Evolutionary conservation across 148 eudicot genomes (phyloP).

Genomic region (Nepenthes mirabilis): DNA sequence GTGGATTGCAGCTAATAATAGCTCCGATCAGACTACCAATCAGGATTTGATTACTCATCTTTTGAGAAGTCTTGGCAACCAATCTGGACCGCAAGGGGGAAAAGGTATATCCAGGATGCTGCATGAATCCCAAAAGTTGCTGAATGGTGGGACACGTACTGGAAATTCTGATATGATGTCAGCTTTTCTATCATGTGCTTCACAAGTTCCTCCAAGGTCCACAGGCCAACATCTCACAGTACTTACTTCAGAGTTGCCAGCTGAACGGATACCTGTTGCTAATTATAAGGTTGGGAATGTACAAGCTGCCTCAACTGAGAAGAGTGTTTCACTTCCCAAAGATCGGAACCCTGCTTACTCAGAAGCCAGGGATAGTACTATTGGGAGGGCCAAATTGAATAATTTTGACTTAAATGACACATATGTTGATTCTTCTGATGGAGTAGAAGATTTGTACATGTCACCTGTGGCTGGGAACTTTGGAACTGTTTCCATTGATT

Average conservation of each 20-base stretch:
- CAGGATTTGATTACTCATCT: constrained; percentile 54
- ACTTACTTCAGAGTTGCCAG: constrained; percentile 15
- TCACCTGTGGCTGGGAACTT: constrained; percentile 17
- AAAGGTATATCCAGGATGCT: constrained; percentile 24
- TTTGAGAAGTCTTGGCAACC: constrained; percentile 49
- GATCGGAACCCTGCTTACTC: constrained; percentile 26
- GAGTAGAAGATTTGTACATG: constrained; percentile 28
- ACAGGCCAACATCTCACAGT: constrained; percentile 8
- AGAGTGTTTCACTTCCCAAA: constrained; percentile 18
- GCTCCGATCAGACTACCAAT: constrained; percentile 37
- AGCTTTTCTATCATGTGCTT: constrained; percentile 8
- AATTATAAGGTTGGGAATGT: constrained; percentile 8
- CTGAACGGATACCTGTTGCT: constrained; percentile 15
- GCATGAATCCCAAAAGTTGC: constrained; percentile 43
- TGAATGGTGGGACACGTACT: constrained; percentile 23
- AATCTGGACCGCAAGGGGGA: constrained; percentile 30
- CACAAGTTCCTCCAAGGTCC: constrained; percentile 16
- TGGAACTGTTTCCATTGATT: constrained; percentile 5
- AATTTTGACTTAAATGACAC: constrained; percentile 62
- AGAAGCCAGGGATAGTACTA: constrained; percentile 11
- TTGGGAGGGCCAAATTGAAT: constrained; percentile 30
- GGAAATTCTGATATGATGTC: constrained; percentile 30
- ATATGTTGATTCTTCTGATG: constrained; percentile 69
- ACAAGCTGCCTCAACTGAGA: constrained; percentile 21
- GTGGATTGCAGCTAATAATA: constrained; percentile 40